Evolutionary conservation across 75 land plant genomes (phyloP), one percentile per base, ranked within the genome.

Genomic region (Pinus albicaulis): DNA sequence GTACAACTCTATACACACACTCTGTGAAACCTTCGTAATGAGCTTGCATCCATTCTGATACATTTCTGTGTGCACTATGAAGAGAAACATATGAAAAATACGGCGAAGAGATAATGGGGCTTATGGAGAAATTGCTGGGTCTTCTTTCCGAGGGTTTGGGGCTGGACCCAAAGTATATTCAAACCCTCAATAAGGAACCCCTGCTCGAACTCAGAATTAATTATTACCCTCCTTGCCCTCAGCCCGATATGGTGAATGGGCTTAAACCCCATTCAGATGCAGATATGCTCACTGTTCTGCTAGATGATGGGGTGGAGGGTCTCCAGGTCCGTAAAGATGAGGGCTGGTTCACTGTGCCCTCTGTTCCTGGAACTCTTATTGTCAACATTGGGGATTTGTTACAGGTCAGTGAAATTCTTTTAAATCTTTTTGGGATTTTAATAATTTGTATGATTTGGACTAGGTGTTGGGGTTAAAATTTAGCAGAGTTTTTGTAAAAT

Each of bases 181-280:
- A 36, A 66, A 66, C 17, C 10, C 16, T 66, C 17, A 66, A 19
- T 2, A 36, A 66, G 38, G 70, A 66, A 7, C 70, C 44, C 11
- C 8, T 66, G 70, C 48, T 34, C 8, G 41, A 36, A n/a, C 38
- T 66, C 22, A 31, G 38, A 31, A 36, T 66, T 20, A 66, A 66
- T 36, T 66, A 84, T 71, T 87, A 87, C 69, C 89, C 86, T 6
- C 86, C 91, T 24, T 87, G 89, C 78, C 91, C 89, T 6, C 71
- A 83, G 58, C 84, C 91, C 1, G 77, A 83, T 12, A 68, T 82
- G 34, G 77, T 85, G 6, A 75, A 79, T 57, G 91, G 89, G 7
- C 69, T 79, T 13, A 78, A 72, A 74, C 41, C 84, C 5, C 91
- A 89, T 75, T 78, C 84, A 12, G 91, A 89, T 74, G 86, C 82